Conservation (phyloP, 306 rosid species). For the Fragaria vesca region DNA sequence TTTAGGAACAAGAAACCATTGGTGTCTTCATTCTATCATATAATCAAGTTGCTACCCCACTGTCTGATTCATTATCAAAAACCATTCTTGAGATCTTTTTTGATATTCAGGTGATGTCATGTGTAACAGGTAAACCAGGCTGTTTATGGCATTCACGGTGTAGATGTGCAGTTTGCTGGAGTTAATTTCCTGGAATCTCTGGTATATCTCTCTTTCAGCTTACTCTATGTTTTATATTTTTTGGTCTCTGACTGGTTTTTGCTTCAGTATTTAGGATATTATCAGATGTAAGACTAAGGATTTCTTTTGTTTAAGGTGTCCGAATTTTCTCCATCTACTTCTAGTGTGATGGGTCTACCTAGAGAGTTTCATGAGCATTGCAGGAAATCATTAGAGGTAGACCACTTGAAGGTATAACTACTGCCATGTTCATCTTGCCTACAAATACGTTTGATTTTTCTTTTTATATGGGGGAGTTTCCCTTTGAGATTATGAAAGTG, state of each 20-base stretch:
- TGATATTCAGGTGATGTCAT: background rate
- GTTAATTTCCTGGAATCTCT: slow-evolving; percentile 78
- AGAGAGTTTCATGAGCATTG: slow-evolving; percentile 97
- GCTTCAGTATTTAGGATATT: slow-evolving; percentile 27
- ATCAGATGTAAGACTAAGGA: slow-evolving; percentile 14
- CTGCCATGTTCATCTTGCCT: slow-evolving; percentile 1
- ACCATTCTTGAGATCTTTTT: background rate
- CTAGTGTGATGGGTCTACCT: slow-evolving; percentile 95
- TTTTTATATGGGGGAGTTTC: slow-evolving; percentile 13
- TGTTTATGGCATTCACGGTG: slow-evolving; percentile 66
- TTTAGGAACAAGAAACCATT: background rate
- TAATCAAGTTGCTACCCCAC: background rate
- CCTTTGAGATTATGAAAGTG: slow-evolving; percentile 14
- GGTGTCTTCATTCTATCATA: background rate
- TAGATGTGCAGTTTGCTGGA: slow-evolving; percentile 82
- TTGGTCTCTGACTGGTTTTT: slow-evolving; percentile 20
- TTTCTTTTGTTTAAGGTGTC: slow-evolving; percentile 56
- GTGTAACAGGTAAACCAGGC: slow-evolving; percentile 79
- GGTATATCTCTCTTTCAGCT: slow-evolving; percentile 47
- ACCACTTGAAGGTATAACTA: slow-evolving; percentile 67
- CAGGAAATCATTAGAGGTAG: slow-evolving; percentile 71
- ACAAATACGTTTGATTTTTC: background rate
- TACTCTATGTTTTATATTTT: background rate
- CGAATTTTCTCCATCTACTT: slow-evolving; percentile 94
- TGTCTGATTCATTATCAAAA: background rate